phyloP scores from a whole-genome alignment of 352 stramenopile genomes.

The Phytopythium delawarense region DNA sequence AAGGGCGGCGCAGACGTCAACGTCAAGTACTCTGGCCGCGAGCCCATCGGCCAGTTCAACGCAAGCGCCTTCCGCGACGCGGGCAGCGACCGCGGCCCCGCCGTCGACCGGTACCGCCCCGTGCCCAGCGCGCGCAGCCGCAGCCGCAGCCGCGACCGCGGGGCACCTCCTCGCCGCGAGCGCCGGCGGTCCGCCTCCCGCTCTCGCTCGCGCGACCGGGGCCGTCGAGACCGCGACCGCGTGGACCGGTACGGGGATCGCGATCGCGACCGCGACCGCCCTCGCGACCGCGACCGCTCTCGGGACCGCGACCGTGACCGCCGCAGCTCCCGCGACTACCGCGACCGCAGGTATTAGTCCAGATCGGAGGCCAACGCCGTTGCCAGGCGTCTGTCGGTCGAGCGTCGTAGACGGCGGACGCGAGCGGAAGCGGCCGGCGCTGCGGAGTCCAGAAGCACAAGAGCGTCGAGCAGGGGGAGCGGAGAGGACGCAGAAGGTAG shows the following conservation, averaged over 20 bases:
- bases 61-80: constrained; percentile 2
- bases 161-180: constrained; percentile 16
- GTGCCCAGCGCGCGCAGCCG: constrained; percentile 8
- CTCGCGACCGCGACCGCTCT: constrained; percentile 29
- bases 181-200: constrained; percentile 31
- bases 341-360: constrained; percentile 31
- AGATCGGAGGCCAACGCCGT: neutral
- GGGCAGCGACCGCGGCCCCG: constrained; percentile 7
- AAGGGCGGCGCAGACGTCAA: constrained; percentile 77
- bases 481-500: constrained; percentile 1
- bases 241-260: constrained; percentile 31
- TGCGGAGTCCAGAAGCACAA: neutral
- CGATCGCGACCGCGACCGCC: constrained; percentile 21
- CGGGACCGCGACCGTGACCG: constrained; percentile 45
- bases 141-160: constrained; percentile 37
- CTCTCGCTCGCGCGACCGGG: constrained; percentile 27
- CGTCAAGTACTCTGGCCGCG: constrained; percentile 72
- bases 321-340: constrained; percentile 43
- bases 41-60: constrained; percentile 20
- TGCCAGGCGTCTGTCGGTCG: neutral
- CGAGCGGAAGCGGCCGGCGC: neutral
- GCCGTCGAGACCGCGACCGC: constrained; percentile 14
- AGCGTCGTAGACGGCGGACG: neutral
- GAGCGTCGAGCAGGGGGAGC: neutral
- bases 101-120: constrained; percentile 14